Percentiles rank a stretch among this genome's conserved stretches.
phyloP scores from a whole-genome alignment of 2,329 filamentous ascomycete genomes.

The Fusarium caatingaense region DNA sequence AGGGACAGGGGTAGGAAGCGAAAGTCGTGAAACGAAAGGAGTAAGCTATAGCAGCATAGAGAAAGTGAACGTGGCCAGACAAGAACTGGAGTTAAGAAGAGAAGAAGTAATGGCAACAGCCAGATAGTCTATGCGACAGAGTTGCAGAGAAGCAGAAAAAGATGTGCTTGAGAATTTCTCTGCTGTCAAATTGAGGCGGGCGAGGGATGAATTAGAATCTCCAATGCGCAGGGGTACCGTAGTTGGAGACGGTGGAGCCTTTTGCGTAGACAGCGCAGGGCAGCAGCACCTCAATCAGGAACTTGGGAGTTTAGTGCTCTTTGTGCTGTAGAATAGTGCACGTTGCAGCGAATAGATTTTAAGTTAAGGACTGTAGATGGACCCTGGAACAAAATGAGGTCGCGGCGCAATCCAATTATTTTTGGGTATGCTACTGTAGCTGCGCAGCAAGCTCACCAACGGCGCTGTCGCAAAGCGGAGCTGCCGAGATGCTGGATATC shows the following conservation, averaged over 20 bases:
- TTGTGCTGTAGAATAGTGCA: background rate
- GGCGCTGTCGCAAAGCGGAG: constrained; percentile 34
- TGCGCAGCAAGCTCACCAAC: constrained; percentile 33
- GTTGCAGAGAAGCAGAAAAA: constrained; percentile 23
- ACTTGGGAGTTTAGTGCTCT: background rate
- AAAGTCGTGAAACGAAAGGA: constrained; percentile 34
- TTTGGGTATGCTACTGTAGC: constrained; percentile 20
- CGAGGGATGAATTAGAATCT: constrained; percentile 38
- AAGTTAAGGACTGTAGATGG: constrained; percentile 20
- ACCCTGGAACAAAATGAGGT: constrained; percentile 36
- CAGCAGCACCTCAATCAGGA: background rate
- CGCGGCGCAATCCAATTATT: constrained; percentile 34
- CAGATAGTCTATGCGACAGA: constrained; percentile 22
- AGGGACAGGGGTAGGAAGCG: constrained; percentile 28
- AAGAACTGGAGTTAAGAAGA: constrained; percentile 25
- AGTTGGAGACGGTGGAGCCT: constrained; percentile 42
- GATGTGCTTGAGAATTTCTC: constrained; percentile 27
- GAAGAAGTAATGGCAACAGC: constrained; percentile 15
- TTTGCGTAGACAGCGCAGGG: background rate
- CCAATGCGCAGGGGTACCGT: constrained; percentile 38
- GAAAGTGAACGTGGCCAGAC: constrained; percentile 33
- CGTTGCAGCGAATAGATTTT: constrained; percentile 1
- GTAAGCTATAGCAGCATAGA: constrained; percentile 38
- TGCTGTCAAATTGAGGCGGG: constrained; percentile 23
- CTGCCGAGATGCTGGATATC: constrained; percentile 26